These are phyloP conservation scores for Craterostigma plantagineum DNA, from an alignment of 257 asterid genomes.

Conservation along the genomic window DNA sequence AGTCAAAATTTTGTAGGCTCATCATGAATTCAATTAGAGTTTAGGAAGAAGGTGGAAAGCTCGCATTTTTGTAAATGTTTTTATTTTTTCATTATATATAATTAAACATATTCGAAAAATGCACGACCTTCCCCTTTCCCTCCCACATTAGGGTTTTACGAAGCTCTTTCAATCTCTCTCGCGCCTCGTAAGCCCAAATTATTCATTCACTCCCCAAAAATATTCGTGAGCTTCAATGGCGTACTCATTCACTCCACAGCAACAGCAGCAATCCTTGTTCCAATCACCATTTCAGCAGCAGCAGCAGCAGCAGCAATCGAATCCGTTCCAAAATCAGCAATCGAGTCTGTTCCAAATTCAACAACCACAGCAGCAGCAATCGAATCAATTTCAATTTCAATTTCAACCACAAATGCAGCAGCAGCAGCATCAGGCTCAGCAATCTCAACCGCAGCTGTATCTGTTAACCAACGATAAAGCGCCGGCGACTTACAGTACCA, in stretches of 20 bases:
- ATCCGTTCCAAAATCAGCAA: constrained; percentile 24
- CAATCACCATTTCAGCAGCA: constrained; percentile 25
- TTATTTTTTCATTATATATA: no score
- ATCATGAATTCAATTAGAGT: no score
- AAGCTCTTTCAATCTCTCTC: no score
- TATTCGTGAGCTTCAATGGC: neutral
- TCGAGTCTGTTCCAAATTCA: constrained; percentile 18
- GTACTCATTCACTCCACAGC: constrained; percentile 10
- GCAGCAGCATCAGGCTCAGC: constrained; percentile 22
- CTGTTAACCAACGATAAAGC: constrained; percentile 60
- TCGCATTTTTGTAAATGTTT: no score
- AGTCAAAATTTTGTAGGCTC: no score
- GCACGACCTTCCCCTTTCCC: no score
- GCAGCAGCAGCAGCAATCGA: constrained; percentile 23
- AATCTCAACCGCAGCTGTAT: constrained; percentile 44
- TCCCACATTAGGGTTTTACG: no score
- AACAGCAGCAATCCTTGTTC: constrained; percentile 13
- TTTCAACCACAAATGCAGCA: constrained; percentile 17
- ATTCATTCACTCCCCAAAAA: no score
- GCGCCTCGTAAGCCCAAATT: no score
- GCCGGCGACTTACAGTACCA: constrained; percentile 75
- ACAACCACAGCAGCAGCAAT: constrained; percentile 27
- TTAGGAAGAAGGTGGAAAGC: no score
- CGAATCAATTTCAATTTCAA: constrained; percentile 28
- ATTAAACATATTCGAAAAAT: no score